These are phyloP conservation scores for Dalechampia spathulata DNA, from an alignment of 441 rosid species.

Conservation along the genomic window DNA sequence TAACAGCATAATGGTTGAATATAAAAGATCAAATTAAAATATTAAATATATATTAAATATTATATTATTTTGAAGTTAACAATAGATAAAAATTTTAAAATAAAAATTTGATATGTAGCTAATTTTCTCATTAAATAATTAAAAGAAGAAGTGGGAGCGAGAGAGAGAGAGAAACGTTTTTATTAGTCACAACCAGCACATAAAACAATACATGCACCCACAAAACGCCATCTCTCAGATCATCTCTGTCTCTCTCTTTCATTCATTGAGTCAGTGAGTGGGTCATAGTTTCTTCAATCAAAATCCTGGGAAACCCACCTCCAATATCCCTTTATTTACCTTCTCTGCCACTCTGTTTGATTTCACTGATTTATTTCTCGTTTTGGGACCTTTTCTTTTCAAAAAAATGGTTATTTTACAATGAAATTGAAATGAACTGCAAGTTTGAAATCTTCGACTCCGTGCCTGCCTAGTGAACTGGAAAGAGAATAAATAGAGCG, in stretches of 20 bases:
- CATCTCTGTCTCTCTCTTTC: background rate
- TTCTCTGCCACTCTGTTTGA: background rate
- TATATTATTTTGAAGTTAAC: no score
- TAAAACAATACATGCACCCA: background rate
- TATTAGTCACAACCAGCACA: no score
- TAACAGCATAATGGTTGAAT: no score
- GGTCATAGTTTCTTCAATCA: background rate
- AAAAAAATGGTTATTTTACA: no score
- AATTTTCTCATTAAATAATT: no score
- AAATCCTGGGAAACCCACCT: slow-evolving; percentile 9
- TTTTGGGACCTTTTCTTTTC: no score
- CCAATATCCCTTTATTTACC: background rate
- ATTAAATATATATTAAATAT: no score
- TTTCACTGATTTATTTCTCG: background rate
- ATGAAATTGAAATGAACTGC: slow-evolving; percentile 22
- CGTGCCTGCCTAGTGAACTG: slow-evolving; percentile 26
- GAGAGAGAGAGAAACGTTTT: no score
- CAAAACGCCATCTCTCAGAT: slow-evolving; percentile 11
- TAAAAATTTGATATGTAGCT: no score
- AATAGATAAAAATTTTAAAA: no score
- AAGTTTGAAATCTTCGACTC: slow-evolving; percentile 32
- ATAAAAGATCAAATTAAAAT: no score
- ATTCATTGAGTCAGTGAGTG: background rate
- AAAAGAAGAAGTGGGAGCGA: no score
- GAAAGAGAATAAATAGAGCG: background rate